A percentile compares a stretch with the other conserved stretches of the same genome.
These are phyloP conservation scores for Esteya vermicola DNA, from an alignment of 2,329 filamentous ascomycete genomes.

Conservation along the genomic window DNA sequence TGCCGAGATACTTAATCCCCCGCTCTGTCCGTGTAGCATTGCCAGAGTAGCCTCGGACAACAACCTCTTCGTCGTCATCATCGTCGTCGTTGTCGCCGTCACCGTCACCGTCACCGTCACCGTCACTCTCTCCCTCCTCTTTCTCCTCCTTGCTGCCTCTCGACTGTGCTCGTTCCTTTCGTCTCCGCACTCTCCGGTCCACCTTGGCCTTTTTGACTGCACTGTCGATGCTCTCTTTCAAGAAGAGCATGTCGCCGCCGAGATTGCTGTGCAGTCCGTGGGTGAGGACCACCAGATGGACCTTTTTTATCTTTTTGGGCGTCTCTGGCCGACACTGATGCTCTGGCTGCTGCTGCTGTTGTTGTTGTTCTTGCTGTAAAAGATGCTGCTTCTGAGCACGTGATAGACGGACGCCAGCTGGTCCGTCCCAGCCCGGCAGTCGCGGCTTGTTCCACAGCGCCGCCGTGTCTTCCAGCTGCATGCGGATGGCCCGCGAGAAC, in stretches of 20 bases:
- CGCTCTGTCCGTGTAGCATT: conserved; percentile 86
- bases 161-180: conserved; percentile 22
- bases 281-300: conserved; percentile 85
- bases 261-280: conserved; percentile 94
- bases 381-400: too few species aligned
- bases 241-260: conserved; percentile 87
- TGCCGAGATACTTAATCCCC: conserved; percentile 94
- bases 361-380: too few species aligned
- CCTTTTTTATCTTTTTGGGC: conserved; percentile 38
- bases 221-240: conserved; percentile 94
- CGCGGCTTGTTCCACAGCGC: conserved; percentile 86
- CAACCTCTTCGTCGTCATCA: conserved; percentile 67
- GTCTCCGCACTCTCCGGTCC: conserved; percentile 49
- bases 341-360: not conserved
- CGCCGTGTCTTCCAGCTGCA: conserved; percentile 78
- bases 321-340: conserved; percentile 3
- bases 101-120: too few species aligned
- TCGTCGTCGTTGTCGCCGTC: conserved; percentile 15
- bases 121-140: too few species aligned
- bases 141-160: conserved; percentile 15
- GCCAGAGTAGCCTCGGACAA: conserved; percentile 79
- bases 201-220: conserved; percentile 60
- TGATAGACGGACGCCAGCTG: conserved; percentile 6
- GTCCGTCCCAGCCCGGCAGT: conserved; percentile 29
- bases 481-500: conserved; percentile 64